Evolutionary conservation across 371 early-diverging fungal species (phyloP).

Genomic region (Smittium mucronatum): DNA sequence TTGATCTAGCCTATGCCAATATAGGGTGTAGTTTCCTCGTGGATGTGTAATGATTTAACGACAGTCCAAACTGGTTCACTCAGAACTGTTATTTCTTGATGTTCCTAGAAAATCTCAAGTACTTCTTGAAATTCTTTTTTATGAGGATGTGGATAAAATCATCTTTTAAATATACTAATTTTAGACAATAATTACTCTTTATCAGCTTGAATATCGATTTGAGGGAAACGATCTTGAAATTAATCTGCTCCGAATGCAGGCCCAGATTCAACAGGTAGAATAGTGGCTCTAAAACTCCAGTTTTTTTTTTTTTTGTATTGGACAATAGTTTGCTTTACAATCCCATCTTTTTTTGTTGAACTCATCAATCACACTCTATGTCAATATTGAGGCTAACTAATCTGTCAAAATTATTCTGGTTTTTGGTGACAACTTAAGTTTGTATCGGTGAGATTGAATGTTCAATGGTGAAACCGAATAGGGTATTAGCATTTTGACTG

Average conservation of each 20-base stretch:
- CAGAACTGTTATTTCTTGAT: constrained; percentile 34
- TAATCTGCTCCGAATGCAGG: constrained; percentile 21
- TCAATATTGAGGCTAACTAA: not conserved
- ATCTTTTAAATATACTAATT: constrained; percentile 26
- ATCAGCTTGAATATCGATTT: constrained; percentile 27
- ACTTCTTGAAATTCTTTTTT: constrained; percentile 22
- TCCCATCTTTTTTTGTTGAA: not conserved
- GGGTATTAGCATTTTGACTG: no score
- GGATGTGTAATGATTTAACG: constrained; percentile 32
- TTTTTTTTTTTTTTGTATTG: constrained; percentile 8
- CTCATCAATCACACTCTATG: constrained; percentile 8
- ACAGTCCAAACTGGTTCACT: constrained; percentile 35
- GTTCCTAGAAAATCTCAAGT: constrained; percentile 36
- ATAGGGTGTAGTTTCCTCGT: constrained; percentile 31
- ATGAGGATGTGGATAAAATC: constrained; percentile 31
- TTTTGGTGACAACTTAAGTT: not conserved
- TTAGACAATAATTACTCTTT: constrained; percentile 22
- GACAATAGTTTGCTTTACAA: constrained; percentile 6
- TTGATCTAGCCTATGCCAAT: constrained; percentile 20
- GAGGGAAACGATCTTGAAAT: constrained; percentile 20
- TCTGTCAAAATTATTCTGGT: not conserved
- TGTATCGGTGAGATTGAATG: not conserved
- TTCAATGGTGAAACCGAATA: not conserved
- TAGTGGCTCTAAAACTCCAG: constrained; percentile 15
- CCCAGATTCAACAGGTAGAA: constrained; percentile 28